A percentile compares a stretch with the other conserved stretches of the same genome.
phyloP scores from a whole-genome alignment of 2,329 filamentous ascomycete genomes.

The Chaetomium sp. region DNA sequence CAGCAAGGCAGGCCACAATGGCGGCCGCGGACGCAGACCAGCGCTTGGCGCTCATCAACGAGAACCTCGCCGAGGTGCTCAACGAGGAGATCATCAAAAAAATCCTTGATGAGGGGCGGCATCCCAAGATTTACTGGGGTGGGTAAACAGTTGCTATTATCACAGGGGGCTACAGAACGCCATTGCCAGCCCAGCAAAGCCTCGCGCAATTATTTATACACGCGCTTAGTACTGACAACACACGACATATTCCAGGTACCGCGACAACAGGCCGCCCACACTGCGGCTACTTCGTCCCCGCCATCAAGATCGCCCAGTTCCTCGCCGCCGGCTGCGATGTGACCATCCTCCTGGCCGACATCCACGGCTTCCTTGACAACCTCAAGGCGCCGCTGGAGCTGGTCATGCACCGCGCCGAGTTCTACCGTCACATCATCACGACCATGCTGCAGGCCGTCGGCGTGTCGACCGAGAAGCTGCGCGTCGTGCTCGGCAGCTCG shows the following conservation, averaged over 20 bases:
- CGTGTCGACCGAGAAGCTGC: constrained; percentile 70
- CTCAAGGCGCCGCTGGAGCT: constrained; percentile 84
- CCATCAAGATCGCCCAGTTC: constrained; percentile 84
- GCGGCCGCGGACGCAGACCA: constrained; percentile 30
- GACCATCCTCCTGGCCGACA: constrained; percentile 68
- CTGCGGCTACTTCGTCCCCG: constrained; percentile 81
- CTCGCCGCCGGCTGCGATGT: constrained; percentile 78
- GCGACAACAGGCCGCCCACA: constrained; percentile 84
- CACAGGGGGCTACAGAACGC: too few species aligned
- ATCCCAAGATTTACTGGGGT: constrained; percentile 81
- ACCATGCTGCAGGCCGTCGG: constrained; percentile 69
- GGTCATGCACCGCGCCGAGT: constrained; percentile 72
- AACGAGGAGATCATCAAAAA: constrained; percentile 78
- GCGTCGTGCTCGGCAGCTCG: constrained; percentile 76
- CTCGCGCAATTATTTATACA: too few species aligned
- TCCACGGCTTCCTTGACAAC: constrained; percentile 73
- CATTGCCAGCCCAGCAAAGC: too few species aligned
- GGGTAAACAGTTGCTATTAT: constrained; percentile 19
- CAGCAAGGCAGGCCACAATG: constrained; percentile 12
- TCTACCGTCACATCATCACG: constrained; percentile 74
- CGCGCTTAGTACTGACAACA: background rate
- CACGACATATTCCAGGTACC: constrained; percentile 47
- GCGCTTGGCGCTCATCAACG: constrained; percentile 61
- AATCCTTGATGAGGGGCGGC: constrained; percentile 62
- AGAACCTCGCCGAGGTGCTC: constrained; percentile 75